These are phyloP conservation scores for Yueomyces sinensis DNA, from an alignment of 805 yeast species.

Conservation along the genomic window DNA sequence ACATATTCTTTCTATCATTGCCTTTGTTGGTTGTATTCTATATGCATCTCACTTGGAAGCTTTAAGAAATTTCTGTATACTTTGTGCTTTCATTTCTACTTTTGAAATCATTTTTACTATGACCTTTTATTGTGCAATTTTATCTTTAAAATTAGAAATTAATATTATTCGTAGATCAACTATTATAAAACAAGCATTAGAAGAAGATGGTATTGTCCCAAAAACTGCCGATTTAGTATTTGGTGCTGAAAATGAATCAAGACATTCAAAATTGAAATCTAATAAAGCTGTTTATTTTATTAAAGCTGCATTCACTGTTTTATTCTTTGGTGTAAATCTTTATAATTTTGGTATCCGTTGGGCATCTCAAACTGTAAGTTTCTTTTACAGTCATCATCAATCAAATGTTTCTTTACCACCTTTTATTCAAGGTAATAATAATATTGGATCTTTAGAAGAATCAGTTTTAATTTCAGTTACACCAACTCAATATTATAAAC, in stretches of 20 bases:
- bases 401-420: conserved; percentile 28
- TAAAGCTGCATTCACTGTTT: conserved; percentile 46
- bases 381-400: conserved; percentile 17
- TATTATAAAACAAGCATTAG: conserved; percentile 62
- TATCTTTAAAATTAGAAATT: conserved; percentile 82
- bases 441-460: conserved; percentile 22
- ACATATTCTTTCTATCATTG: conserved; percentile 56
- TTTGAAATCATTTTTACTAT: conserved; percentile 61
- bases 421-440: conserved; percentile 17
- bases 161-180: conserved; percentile 73
- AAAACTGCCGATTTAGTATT: conserved; percentile 61
- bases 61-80: conserved; percentile 65
- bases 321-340: conserved; percentile 49
- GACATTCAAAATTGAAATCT: conserved; percentile 18
- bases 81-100: conserved; percentile 54
- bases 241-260: conserved; percentile 14
- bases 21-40: conserved; percentile 52
- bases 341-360: conserved; percentile 62
- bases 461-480: conserved; percentile 47
- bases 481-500: conserved; percentile 45
- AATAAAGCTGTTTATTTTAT: conserved; percentile 36
- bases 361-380: conserved; percentile 29
- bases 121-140: conserved; percentile 73
- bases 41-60: conserved; percentile 59
- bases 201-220: conserved; percentile 83